Evolutionary conservation across 345 rosid species (phyloP), one percentile per base, ranked within the genome.

Genomic region (Lenwebbia sp.): DNA sequence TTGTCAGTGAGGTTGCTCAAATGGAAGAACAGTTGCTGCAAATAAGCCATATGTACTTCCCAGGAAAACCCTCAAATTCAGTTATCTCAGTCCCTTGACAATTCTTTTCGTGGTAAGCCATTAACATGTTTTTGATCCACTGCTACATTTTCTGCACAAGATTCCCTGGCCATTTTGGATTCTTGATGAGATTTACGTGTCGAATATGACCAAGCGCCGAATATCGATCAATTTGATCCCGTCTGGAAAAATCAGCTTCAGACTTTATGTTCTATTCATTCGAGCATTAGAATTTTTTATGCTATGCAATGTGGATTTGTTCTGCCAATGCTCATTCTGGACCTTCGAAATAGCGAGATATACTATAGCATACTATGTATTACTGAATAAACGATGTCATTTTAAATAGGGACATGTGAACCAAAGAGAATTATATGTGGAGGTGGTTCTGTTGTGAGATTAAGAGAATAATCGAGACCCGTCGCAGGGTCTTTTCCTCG

Each of bases 341-440:
- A 62, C 1, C 2, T 58, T 58, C 0, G 0, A 3, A 58, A n/a
- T 58, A 58, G 70, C 0, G 12, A 58, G 70, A 3, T n/a, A n/a
- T 13, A 13, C 0, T 58, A n/a, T 58, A n/a, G 1, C 4, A 2
- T 58, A 30, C 70, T n/a, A 58, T 58, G 28, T 15, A 58, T 0
- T 7, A 58, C 74, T 60, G 10, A n/a, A n/a, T n/a, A n/a, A n/a
- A n/a, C n/a, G n/a, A n/a, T n/a, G n/a, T n/a, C n/a, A n/a, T n/a
- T n/a, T n/a, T n/a, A n/a, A n/a, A n/a, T n/a, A n/a, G n/a, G n/a
- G n/a, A n/a, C n/a, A n/a, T n/a, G n/a, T n/a, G n/a, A n/a, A n/a
- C n/a, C n/a, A n/a, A n/a, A n/a, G n/a, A n/a, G n/a, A n/a, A n/a
- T n/a, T n/a, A n/a, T n/a, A n/a, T n/a, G n/a, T n/a, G n/a, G n/a